Conservation (phyloP, 108 stramenopile species). For the Parietichytrium sp. region DNA sequence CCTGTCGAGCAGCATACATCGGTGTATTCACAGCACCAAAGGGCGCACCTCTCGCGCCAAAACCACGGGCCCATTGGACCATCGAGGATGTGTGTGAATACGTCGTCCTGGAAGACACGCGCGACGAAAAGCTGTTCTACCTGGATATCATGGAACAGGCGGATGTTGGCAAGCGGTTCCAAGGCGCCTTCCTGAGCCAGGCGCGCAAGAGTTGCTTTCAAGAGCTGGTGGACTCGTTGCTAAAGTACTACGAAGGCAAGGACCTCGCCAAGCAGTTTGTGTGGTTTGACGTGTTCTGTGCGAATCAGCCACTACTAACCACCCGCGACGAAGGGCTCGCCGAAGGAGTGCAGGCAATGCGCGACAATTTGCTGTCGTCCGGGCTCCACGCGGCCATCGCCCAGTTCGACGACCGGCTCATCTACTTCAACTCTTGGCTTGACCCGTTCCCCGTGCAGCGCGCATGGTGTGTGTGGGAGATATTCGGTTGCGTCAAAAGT, state of each 20-base stretch:
- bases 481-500: not conserved
- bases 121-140: not conserved
- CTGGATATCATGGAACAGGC: not conserved
- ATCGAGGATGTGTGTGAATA: not conserved
- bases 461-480: slow-evolving; percentile 27
- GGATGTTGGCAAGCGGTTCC: not conserved
- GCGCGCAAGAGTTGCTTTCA: not conserved
- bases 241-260: not conserved
- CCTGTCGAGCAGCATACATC: no score
- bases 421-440: not conserved
- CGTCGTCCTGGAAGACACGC: not conserved
- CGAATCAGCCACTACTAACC: not conserved
- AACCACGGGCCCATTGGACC: not conserved
- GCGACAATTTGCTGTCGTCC: not conserved
- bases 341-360: not conserved
- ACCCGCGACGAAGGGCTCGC: not conserved
- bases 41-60: no score
- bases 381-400: slow-evolving; percentile 5
- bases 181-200: slow-evolving; percentile 16
- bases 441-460: not conserved
- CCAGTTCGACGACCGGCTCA: not conserved
- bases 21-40: no score
- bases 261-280: not conserved
- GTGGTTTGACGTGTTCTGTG: slow-evolving; percentile 14
- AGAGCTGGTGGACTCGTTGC: not conserved